Evolutionary conservation across 2,329 filamentous ascomycete species (phyloP), one percentile per base, ranked within the genome.

Genomic region (Dactylonectria estremocensis): DNA sequence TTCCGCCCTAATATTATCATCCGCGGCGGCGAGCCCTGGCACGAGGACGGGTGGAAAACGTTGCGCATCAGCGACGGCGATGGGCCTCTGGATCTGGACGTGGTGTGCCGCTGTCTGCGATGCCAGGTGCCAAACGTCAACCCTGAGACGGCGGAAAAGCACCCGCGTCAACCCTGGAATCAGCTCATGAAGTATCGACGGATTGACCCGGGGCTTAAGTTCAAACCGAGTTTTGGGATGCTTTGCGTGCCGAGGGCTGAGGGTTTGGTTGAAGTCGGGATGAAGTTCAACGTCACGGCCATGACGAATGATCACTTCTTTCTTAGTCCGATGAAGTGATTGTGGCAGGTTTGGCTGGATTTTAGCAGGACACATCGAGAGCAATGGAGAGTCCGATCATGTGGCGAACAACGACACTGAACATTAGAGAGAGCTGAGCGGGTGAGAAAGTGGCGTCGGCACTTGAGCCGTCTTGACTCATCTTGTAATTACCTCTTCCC

Each of bases 201-300:
- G 31, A 82, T 91, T 5, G 89, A 91, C 74, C 80, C 86, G 72
- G 89, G 89, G 0, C 84, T 88, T 28, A 90, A 84, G 78, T 91
- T 83, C 69, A 91, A 91, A 80, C 90, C 90, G 46, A 91, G 89
- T 71, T 91, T 91, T 81, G 90, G 90, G 1, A 91, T 92, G 90
- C 76, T 91, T 73, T 87, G 88, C 75, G 87, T 88, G 59, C 89
- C 90, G 16, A 82, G 85, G 67, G 82, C 81, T 49, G 86, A 90
- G 69, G 88, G 88, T 0, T 76, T 80, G 54, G 74, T 92, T 10
- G 82, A 83, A 64, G 86, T 91, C 11, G 90, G 90, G 0, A 89
- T 88, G 84, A 83, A 78, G 73, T 79, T 92, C 66, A 86, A 90
- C 72, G 87, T 91, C 3, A 79, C 85, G 67, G 85, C 86, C 74